Evolutionary conservation across 768 basidiomycete genomes (phyloP).

Genomic region (Ramaria sp.): DNA sequence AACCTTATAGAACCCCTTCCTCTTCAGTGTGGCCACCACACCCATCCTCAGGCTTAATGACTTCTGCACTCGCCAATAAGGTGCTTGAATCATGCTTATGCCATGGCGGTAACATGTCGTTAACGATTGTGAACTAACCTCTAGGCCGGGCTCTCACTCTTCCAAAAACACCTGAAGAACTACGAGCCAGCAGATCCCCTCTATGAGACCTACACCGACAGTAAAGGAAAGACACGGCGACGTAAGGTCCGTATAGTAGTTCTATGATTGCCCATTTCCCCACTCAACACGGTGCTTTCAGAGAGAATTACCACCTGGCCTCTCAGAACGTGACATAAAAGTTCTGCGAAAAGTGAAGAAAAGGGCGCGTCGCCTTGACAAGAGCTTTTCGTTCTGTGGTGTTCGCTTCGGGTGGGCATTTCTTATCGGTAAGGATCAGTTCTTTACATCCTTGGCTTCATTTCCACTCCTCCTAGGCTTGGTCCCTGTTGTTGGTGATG

Average conservation of each 20-base stretch:
- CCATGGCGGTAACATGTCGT: too few relatives aligned
- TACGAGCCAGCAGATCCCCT: constrained; percentile 67
- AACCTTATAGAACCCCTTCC: too few relatives aligned
- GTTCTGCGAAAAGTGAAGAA: constrained; percentile 66
- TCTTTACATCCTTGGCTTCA: not conserved
- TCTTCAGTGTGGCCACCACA: too few relatives aligned
- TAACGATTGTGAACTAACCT: too few relatives aligned
- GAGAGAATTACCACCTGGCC: constrained; percentile 64
- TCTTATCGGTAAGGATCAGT: constrained; percentile 35
- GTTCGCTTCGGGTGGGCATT: constrained; percentile 83
- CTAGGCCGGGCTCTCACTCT: constrained; percentile 45
- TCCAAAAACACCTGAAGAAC: constrained; percentile 49
- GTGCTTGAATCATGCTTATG: too few relatives aligned
- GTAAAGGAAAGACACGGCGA: constrained; percentile 42
- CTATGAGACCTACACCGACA: constrained; percentile 53
- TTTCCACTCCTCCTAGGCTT: constrained; percentile 28
- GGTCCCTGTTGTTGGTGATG: constrained; percentile 60
- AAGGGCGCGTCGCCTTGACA: constrained; percentile 80
- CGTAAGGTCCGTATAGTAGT: constrained; percentile 35
- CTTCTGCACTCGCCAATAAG: too few relatives aligned
- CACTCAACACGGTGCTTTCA: constrained; percentile 17
- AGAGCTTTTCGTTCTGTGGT: constrained; percentile 71
- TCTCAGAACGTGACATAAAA: constrained; percentile 63
- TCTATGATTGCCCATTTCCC: not conserved
- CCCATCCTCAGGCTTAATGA: too few relatives aligned